Conservation (phyloP, 352 stramenopile genomes). For the Halophytophthora batemanensis region DNA sequence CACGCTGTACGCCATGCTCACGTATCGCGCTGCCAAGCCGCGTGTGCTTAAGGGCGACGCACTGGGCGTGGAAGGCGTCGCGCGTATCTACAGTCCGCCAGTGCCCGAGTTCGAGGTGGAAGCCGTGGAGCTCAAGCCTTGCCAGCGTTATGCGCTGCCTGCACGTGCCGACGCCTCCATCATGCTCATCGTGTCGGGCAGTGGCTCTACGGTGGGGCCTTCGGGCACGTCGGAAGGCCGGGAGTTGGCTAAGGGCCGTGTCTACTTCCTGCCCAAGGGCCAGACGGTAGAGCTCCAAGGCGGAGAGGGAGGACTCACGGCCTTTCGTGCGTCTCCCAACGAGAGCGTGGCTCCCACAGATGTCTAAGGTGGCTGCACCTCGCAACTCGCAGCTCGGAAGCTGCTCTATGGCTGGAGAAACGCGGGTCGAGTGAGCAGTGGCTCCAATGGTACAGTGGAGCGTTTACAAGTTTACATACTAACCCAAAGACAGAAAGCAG, state of each 20-base stretch:
- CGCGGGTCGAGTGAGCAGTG: not conserved
- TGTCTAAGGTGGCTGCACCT: slow-evolving; percentile 15
- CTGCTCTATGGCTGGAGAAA: slow-evolving; percentile 6
- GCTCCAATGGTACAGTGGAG: slow-evolving; percentile 10
- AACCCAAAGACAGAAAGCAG: slow-evolving; percentile 9
- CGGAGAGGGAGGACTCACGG: slow-evolving; percentile 27
- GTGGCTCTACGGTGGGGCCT: slow-evolving; percentile 21
- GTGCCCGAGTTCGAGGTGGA: slow-evolving; percentile 92
- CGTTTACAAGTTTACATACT: slow-evolving; percentile 24
- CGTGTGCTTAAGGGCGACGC: slow-evolving; percentile 25
- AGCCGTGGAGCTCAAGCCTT: slow-evolving; percentile 37
- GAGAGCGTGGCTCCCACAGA: slow-evolving; percentile 29
- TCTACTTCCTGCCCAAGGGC: slow-evolving; percentile 51
- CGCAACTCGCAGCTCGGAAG: slow-evolving; percentile 3
- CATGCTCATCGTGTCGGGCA: slow-evolving; percentile 47
- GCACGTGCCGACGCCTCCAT: slow-evolving; percentile 46
- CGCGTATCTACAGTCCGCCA: slow-evolving; percentile 87
- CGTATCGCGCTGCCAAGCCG: slow-evolving; percentile 77
- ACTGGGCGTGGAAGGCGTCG: slow-evolving; percentile 30
- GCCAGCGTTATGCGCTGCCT: slow-evolving; percentile 32
- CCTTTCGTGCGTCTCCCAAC: slow-evolving; percentile 56
- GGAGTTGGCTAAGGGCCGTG: slow-evolving; percentile 35
- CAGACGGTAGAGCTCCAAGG: slow-evolving; percentile 41
- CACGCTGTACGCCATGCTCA: slow-evolving; percentile 97
- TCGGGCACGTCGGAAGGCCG: slow-evolving; percentile 17